Conservation (phyloP, 2,329 filamentous ascomycete genomes). For the Elsinoe batatas region DNA sequence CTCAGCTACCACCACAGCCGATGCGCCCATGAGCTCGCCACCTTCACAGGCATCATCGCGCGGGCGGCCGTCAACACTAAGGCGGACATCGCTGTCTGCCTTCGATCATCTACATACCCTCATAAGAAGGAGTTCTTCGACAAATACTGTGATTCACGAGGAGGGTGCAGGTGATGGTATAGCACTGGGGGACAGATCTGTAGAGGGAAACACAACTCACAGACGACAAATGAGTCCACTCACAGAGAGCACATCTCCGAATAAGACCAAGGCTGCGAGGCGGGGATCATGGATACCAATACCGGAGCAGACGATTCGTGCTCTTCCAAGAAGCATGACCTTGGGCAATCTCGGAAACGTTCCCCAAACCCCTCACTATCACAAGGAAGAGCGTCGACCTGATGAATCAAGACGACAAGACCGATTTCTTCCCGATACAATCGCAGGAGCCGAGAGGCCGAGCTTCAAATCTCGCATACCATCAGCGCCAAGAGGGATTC, state of each 20-base stretch:
- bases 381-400: neutral
- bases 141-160: conserved; percentile 15
- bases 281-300: conserved; percentile 26
- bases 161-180: conserved; percentile 13
- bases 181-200: neutral
- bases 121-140: conserved; percentile 20
- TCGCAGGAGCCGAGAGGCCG: neutral
- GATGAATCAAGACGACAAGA: conserved; percentile 2
- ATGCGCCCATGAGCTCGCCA: neutral
- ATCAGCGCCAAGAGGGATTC: conserved; percentile 14
- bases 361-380: conserved; percentile 21
- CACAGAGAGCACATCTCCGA: neutral
- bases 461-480: conserved; percentile 12
- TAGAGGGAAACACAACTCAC: neutral
- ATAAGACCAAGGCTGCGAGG: conserved; percentile 16
- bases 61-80: neutral
- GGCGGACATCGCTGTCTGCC: conserved; percentile 27
- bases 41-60: neutral
- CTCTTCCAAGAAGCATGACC: conserved; percentile 27
- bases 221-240: neutral
- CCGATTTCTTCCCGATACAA: conserved; percentile 10
- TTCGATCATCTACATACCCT: conserved; percentile 27
- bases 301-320: conserved; percentile 24
- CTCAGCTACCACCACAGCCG: neutral
- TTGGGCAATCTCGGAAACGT: conserved; percentile 25